Conservation (phyloP, 345 rosid genomes). For the Sonneratia caseolaris region DNA sequence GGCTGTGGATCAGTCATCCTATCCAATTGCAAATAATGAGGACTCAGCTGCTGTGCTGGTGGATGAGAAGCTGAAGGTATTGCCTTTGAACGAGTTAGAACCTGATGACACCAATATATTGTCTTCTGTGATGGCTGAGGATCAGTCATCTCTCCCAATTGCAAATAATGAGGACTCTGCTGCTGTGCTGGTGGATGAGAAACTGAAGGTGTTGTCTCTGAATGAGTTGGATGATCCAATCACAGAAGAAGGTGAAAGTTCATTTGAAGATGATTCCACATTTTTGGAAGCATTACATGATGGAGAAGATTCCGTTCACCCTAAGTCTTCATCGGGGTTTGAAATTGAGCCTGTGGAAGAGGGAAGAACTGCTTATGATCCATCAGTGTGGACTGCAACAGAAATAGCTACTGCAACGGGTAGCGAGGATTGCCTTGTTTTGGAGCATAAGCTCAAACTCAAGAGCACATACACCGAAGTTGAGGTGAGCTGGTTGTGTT, state of each 20-base stretch:
- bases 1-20: background rate
- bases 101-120: slow-evolving; percentile 11
- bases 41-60: slow-evolving; percentile 8
- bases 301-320: slow-evolving; percentile 16
- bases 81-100: slow-evolving; percentile 23
- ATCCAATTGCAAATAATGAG: background rate
- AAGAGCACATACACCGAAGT: slow-evolving; percentile 78
- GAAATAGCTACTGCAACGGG: slow-evolving; percentile 88
- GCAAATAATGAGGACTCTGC: background rate
- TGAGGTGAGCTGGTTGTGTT: slow-evolving; percentile 35
- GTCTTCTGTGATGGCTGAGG: background rate
- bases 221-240: slow-evolving; percentile 22
- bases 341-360: slow-evolving; percentile 23
- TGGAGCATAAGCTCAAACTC: slow-evolving; percentile 71
- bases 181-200: slow-evolving; percentile 22
- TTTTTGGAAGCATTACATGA: slow-evolving; percentile 45
- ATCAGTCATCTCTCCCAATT: background rate
- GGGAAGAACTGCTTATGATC: slow-evolving; percentile 38
- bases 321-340: slow-evolving; percentile 25
- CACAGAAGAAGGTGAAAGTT: slow-evolving; percentile 24
- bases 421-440: slow-evolving; percentile 29
- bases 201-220: slow-evolving; percentile 27
- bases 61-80: slow-evolving; percentile 31
- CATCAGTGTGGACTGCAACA: slow-evolving; percentile 69
- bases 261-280: slow-evolving; percentile 35